Evolutionary conservation across 192 early-diverging fungal species (phyloP).

Genomic region (Radiomyces spectabilis): DNA sequence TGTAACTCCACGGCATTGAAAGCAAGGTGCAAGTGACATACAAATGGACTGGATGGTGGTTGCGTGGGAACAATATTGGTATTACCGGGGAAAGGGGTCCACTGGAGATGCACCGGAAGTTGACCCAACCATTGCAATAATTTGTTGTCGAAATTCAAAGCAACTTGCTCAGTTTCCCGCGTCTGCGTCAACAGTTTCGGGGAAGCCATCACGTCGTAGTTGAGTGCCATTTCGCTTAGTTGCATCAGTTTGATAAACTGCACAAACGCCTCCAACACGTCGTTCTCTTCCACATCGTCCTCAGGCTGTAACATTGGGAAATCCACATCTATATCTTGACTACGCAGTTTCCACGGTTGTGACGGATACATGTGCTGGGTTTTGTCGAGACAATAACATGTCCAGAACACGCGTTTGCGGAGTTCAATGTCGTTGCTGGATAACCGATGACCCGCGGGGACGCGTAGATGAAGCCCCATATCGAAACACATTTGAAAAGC

Average conservation of each 20-base stretch:
- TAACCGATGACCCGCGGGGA: neutral
- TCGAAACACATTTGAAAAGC: conserved; percentile 17
- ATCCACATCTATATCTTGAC: conserved; percentile 7
- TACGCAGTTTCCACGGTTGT: conserved; percentile 5
- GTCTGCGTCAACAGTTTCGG: neutral
- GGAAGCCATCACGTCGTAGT: conserved; percentile 2
- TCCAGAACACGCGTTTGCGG: conserved; percentile 22
- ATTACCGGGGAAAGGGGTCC: conserved; percentile 11
- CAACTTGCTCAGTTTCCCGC: conserved; percentile 1
- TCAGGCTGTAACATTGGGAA: conserved; percentile 12
- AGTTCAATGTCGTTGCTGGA: conserved; percentile 11
- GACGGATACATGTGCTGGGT: neutral
- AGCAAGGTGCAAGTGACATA: conserved; percentile 24
- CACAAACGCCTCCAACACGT: conserved; percentile 8
- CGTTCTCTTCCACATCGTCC: conserved; percentile 20
- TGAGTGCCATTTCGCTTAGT: conserved; percentile 13
- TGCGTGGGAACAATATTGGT: conserved; percentile 6
- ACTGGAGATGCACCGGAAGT: conserved; percentile 6
- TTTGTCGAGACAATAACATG: conserved; percentile 26
- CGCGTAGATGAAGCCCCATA: conserved; percentile 8
- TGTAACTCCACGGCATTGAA: conserved; percentile 11
- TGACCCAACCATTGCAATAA: conserved; percentile 11
- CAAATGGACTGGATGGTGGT: conserved; percentile 10
- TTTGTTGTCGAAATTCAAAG: conserved; percentile 6
- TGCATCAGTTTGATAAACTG: conserved; percentile 17